phyloP scores from a whole-genome alignment of 2,329 filamentous ascomycete species.

The Calonectria honghensis region DNA sequence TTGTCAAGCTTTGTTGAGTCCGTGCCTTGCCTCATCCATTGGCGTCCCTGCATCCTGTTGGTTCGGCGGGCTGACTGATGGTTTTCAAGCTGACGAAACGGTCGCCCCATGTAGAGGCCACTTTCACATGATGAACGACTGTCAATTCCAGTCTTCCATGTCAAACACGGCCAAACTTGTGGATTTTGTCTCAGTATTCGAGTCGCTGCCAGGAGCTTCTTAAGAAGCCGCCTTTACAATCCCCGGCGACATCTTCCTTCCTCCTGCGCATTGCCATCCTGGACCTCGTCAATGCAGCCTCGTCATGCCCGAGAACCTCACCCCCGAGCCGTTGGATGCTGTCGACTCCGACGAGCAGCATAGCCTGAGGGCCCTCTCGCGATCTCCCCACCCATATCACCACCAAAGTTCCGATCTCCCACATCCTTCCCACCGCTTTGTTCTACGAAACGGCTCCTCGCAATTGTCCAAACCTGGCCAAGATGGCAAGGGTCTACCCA shows the following conservation, averaged over 20 bases:
- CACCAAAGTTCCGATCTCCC: conserved; percentile 74
- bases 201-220: conserved; percentile 44
- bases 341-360: conserved; percentile 61
- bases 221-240: conserved; percentile 32
- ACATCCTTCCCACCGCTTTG: conserved; percentile 67
- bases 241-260: conserved; percentile 33
- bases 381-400: conserved; percentile 82
- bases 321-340: conserved; percentile 58
- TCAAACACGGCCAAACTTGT: conserved; percentile 48
- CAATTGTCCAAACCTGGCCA: conserved; percentile 43
- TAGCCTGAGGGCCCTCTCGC: conserved; percentile 70
- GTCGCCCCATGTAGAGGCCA: conserved; percentile 53
- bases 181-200: conserved; percentile 42
- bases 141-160: conserved; percentile 41
- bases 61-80: conserved; percentile 48
- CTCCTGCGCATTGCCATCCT: conserved; percentile 49
- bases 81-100: conserved; percentile 53
- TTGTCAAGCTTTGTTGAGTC: conserved; percentile 36
- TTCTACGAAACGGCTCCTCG: conserved; percentile 49
- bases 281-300: conserved; percentile 55
- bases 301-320: conserved; percentile 69
- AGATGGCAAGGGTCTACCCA: conserved; percentile 48
- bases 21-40: conserved; percentile 22
- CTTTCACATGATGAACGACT: conserved; percentile 55
- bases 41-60: conserved; percentile 44